These are phyloP conservation scores for Solanum aculeatissimum DNA, from an alignment of 305 asterid species.

Conservation along the genomic window DNA sequence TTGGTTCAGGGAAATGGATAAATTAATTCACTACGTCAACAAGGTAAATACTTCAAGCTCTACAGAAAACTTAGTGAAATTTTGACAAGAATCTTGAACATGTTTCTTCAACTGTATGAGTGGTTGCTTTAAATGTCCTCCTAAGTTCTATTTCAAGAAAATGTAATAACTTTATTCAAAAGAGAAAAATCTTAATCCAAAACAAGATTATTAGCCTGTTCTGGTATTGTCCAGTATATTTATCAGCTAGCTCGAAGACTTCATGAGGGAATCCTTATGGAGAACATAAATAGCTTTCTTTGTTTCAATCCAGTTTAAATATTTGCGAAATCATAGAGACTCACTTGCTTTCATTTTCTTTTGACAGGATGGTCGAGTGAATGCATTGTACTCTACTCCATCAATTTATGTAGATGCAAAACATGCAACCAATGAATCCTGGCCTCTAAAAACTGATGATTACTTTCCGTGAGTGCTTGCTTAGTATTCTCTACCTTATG, in stretches of 20 bases:
- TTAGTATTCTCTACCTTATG: background rate
- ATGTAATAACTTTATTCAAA: background rate
- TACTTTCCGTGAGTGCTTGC: constrained; percentile 64
- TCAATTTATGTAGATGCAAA: constrained; percentile 72
- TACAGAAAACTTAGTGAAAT: background rate
- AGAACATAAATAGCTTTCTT: background rate
- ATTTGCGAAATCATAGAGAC: background rate
- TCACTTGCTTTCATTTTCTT: background rate
- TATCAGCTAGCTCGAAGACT: background rate
- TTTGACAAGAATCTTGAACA: background rate
- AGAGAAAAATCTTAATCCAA: background rate
- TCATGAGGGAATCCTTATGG: background rate
- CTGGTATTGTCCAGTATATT: background rate
- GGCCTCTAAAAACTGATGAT: constrained; percentile 77
- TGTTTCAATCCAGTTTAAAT: background rate
- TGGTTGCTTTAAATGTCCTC: background rate
- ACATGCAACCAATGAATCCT: constrained; percentile 38
- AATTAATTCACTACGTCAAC: constrained; percentile 77
- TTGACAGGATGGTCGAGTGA: constrained; percentile 75
- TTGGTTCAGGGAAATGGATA: constrained; percentile 93
- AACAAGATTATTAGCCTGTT: background rate
- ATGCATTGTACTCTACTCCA: constrained; percentile 85
- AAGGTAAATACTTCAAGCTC: constrained; percentile 29
- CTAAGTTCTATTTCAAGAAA: background rate
- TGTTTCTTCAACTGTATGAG: background rate